These are phyloP conservation scores for Saccharomycopsis lassenensis DNA, from an alignment of 805 yeast species.

Conservation along the genomic window DNA sequence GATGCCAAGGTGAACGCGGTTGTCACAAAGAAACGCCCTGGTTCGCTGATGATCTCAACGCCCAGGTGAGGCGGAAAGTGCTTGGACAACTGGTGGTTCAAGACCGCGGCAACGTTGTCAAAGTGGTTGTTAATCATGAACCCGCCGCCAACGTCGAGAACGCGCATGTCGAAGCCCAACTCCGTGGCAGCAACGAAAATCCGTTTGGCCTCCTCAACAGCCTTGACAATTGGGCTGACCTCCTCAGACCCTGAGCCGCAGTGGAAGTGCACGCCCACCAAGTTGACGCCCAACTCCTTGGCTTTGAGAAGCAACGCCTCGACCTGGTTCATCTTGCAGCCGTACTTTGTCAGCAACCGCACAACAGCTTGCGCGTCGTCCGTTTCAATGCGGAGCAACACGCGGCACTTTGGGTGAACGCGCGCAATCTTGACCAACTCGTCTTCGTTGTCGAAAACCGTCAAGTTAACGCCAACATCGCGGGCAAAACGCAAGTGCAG, in stretches of 20 bases:
- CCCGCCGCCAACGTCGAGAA: slow-evolving; percentile 92
- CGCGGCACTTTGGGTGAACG: slow-evolving; percentile 56
- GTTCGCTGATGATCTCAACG: slow-evolving; percentile 72
- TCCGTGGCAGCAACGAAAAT: slow-evolving; percentile 52
- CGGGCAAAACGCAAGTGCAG: slow-evolving; percentile 69
- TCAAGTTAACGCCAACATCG: slow-evolving; percentile 44
- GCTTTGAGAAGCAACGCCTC: slow-evolving; percentile 49
- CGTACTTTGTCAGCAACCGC: slow-evolving; percentile 79
- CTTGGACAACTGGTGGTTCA: slow-evolving; percentile 42
- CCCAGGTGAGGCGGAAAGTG: slow-evolving; percentile 41
- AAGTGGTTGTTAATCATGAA: slow-evolving; percentile 55
- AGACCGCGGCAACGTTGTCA: slow-evolving; percentile 42
- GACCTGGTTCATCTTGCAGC: slow-evolving; percentile 55
- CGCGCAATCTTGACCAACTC: slow-evolving; percentile 67
- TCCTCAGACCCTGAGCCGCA: slow-evolving; percentile 91
- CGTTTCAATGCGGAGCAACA: slow-evolving; percentile 74
- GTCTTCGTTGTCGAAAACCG: slow-evolving; percentile 84
- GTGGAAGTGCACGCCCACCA: slow-evolving; percentile 88
- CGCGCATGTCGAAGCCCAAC: slow-evolving; percentile 37
- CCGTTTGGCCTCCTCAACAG: slow-evolving; percentile 56
- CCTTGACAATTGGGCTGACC: slow-evolving; percentile 51
- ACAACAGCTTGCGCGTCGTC: slow-evolving; percentile 86
- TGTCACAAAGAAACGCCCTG: slow-evolving; percentile 86
- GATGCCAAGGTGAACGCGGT: slow-evolving; percentile 77
- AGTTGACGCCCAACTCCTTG: slow-evolving; percentile 44